Conservation (phyloP, 768 basidiomycete genomes). For the Leucocoprinus leucothites region DNA sequence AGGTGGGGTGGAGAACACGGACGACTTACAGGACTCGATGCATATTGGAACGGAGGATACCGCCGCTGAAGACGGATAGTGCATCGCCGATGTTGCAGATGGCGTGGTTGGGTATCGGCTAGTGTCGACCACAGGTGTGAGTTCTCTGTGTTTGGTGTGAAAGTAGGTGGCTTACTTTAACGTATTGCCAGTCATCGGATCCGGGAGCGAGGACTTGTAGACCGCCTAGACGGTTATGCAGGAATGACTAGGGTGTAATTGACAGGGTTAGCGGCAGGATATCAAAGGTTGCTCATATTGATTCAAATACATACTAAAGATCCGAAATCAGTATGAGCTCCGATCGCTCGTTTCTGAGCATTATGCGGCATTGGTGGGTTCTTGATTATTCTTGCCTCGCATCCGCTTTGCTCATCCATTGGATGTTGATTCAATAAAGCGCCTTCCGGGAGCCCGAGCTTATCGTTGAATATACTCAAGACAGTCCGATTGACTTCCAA, state of each 20-base stretch:
- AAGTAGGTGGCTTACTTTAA: conserved; percentile 39
- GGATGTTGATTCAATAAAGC: conserved; percentile 41
- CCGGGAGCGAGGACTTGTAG: conserved; percentile 67
- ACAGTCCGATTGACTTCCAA: conserved; percentile 51
- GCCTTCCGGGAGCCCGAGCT: conserved; percentile 50
- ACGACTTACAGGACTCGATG: conserved; percentile 57
- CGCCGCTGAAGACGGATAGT: conserved; percentile 57
- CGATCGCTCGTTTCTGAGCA: conserved; percentile 41
- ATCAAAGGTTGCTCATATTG: conserved; percentile 11
- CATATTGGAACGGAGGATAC: conserved; percentile 59
- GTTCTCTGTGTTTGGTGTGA: background rate
- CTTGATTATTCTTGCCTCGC: conserved; percentile 55
- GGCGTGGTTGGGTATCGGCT: conserved; percentile 55
- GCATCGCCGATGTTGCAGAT: conserved; percentile 66
- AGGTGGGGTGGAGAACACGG: background rate
- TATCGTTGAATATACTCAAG: conserved; percentile 53
- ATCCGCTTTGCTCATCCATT: conserved; percentile 45
- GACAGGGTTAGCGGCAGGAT: conserved; percentile 26
- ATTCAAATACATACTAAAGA: conserved; percentile 44
- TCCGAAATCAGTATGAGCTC: conserved; percentile 72
- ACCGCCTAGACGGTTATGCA: conserved; percentile 70
- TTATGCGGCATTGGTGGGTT: conserved; percentile 37
- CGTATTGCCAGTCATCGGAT: conserved; percentile 61
- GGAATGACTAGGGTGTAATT: conserved; percentile 52
- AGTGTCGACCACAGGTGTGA: background rate